Conservation (phyloP, 257 asterid genomes). For the Linaria vulgaris region DNA sequence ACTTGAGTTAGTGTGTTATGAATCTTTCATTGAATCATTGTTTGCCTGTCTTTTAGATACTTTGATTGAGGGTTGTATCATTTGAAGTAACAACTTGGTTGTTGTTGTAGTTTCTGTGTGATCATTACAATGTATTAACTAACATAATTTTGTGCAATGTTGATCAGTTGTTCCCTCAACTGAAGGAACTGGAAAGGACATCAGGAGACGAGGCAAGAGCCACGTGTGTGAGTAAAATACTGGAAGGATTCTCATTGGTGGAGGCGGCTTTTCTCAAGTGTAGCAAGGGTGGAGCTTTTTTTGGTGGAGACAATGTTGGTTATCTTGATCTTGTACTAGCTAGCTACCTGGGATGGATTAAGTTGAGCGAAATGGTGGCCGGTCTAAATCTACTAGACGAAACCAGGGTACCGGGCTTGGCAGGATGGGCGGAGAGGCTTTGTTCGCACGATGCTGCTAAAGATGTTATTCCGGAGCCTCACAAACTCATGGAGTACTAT, state of each 20-base stretch:
- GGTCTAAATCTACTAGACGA: conserved; percentile 41
- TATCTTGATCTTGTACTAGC: conserved; percentile 62
- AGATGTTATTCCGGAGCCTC: conserved; percentile 50
- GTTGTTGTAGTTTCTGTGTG: neutral
- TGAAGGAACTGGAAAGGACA: conserved; percentile 35
- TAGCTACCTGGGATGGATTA: conserved; percentile 48
- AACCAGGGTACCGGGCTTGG: conserved; percentile 44
- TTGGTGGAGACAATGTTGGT: conserved; percentile 57
- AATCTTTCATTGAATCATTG: too few species aligned
- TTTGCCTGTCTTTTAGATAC: too few species aligned
- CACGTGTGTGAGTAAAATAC: conserved; percentile 21
- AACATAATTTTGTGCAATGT: conserved; percentile 15
- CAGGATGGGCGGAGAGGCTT: conserved; percentile 49
- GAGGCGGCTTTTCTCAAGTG: conserved; percentile 53
- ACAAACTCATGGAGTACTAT: conserved; percentile 42
- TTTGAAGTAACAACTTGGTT: too few species aligned
- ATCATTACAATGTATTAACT: neutral
- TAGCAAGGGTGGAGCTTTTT: conserved; percentile 53
- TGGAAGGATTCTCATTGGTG: conserved; percentile 43
- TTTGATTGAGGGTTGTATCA: too few species aligned
- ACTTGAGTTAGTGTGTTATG: too few species aligned
- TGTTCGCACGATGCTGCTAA: conserved; percentile 38
- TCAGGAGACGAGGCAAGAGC: conserved; percentile 43
- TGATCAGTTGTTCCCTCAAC: conserved; percentile 61
- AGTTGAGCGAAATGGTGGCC: conserved; percentile 30